phyloP scores from a whole-genome alignment of 176 grass and related monocot species.

The Oryza meyeriana region DNA sequence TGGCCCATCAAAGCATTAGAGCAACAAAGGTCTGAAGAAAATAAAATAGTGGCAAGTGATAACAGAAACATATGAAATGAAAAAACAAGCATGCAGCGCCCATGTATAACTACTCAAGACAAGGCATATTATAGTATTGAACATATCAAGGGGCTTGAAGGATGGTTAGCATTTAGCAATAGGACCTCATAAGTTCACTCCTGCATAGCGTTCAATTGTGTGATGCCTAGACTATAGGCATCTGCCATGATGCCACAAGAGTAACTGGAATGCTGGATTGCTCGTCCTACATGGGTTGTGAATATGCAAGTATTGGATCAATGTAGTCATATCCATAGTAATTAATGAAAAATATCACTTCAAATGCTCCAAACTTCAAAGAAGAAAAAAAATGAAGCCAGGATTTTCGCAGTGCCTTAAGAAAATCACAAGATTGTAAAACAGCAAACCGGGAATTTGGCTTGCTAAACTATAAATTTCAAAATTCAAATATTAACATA shows the following conservation, averaged over 20 bases:
- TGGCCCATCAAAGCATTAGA: background rate
- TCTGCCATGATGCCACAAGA: background rate
- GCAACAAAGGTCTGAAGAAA: background rate
- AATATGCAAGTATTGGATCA: background rate
- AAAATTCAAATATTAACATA: background rate
- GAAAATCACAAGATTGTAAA: background rate
- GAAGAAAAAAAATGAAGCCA: background rate
- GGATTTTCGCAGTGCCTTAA: background rate
- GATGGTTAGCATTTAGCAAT: background rate
- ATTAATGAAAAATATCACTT: background rate
- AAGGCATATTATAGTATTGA: background rate
- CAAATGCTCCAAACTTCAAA: background rate
- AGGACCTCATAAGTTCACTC: background rate
- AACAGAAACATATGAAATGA: background rate
- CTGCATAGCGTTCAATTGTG: background rate
- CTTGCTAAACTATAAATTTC: background rate
- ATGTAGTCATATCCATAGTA: background rate
- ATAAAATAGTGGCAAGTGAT: background rate
- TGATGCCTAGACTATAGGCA: background rate
- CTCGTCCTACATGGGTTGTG: background rate
- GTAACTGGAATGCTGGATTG: background rate
- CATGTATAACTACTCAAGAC: background rate
- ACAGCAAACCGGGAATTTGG: background rate
- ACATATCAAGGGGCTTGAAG: background rate
- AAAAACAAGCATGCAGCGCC: background rate